Evolutionary conservation across 2,329 filamentous ascomycete genomes (phyloP), one percentile per base, ranked within the genome.

Genomic region (Fusarium odoratissimum): DNA sequence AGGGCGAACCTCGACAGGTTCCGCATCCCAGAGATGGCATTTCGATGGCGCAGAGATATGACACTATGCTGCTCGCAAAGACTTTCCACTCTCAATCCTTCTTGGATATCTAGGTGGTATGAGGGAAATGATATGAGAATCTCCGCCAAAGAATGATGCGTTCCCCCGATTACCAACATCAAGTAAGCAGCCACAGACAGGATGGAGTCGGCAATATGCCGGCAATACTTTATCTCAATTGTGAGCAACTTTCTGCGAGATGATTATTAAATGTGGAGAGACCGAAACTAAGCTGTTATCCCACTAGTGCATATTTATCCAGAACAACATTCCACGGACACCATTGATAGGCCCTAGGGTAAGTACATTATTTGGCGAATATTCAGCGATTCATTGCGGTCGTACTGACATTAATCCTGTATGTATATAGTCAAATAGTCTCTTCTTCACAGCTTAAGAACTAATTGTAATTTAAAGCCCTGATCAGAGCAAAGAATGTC

Each of bases 1-100:
- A 5, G 1, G 13, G 9, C 45, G 2, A 30, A 74, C 73, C 56
- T 64, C 61, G 61, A 25, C 73, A 75, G 2, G 71, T 75, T 16
- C 64, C 57, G 42, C 73, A 75, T 5, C 70, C 73, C 5, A 19
- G 14, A 2, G 49, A 57, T 1, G 44, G 28, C 73, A 75, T 75
- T 23, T 33, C 11, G 2, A 42, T 25, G 11, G 21, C 3, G 21
- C 16, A 33, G 13, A 11, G 10, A 6, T 21, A 2, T n/a, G 16
- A 23, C 3, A 6, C 11, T 19, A 25, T 19, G 4, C 9, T 38
- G n/a, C n/a, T 72, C 69, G 69, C 55, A 70, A 40, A 49, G 35
- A 66, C 28, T 38, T 73, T 28, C 42, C 55, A n/a, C 7, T 30
- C 2, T 4, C 0, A 8, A 10, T 28, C 8, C 10, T 16, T 21